phyloP scores from a whole-genome alignment of 805 yeast genomes.

The Monosporozyma servazzii region DNA sequence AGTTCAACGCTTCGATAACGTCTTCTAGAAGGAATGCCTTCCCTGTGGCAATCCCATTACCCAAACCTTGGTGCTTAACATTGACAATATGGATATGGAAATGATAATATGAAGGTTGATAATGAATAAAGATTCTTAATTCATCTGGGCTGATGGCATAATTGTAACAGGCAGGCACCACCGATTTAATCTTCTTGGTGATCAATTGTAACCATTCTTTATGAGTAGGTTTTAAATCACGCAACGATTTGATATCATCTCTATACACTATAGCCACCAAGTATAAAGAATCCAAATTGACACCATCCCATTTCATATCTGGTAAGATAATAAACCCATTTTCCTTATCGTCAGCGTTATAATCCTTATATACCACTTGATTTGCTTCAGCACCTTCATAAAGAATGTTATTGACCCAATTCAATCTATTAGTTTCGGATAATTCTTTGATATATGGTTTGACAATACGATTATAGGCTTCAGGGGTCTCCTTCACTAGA shows the following conservation, averaged over 20 bases:
- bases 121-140: conserved; percentile 74
- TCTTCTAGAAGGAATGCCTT: conserved; percentile 78
- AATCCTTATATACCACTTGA: conserved; percentile 56
- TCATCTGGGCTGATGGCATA: conserved; percentile 41
- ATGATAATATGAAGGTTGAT: conserved; percentile 95
- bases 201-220: conserved; percentile 47
- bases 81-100: conserved; percentile 88
- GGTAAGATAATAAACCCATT: conserved; percentile 73
- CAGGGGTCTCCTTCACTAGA: conserved; percentile 75
- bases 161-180: conserved; percentile 41
- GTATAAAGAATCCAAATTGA: conserved; percentile 59
- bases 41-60: conserved; percentile 64
- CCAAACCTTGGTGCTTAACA: conserved; percentile 56
- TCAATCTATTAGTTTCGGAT: conserved; percentile 60
- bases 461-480: conserved; percentile 52
- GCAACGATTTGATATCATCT: conserved; percentile 57
- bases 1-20: conserved; percentile 60
- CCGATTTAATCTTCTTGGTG: conserved; percentile 35
- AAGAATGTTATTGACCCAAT: conserved; percentile 87
- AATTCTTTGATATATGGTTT: conserved; percentile 69
- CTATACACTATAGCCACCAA: conserved; percentile 68
- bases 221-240: conserved; percentile 62
- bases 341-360: conserved; percentile 38
- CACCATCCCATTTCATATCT: conserved; percentile 95
- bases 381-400: conserved; percentile 79